Base-by-base conservation (phyloP, 2,329 filamentous ascomycete genomes). In the Zymoseptoria ardabiliae region DNA sequence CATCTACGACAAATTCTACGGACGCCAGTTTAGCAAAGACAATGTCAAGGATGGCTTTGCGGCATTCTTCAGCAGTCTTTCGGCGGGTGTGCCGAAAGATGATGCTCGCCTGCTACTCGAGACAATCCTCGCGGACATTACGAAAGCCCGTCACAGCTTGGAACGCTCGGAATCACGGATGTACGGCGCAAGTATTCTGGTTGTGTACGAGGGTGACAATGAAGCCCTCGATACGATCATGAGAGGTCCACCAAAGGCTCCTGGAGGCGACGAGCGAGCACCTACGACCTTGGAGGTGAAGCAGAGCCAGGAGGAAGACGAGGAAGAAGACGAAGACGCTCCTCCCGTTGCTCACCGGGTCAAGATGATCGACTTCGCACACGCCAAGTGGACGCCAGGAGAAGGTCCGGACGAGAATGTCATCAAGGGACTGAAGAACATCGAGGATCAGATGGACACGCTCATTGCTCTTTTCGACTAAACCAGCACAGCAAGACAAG, bases 331-430 rank as follows among this genome's bases (percentile, higher is more conserved):
- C 55, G 74, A 79, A 58, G 73, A 71, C 76, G 61, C 70, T 73
- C 60, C 58, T 10, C 88, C 88, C 0, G 86, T 86, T 67, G 83
- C 96, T 50, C 90, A 88, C 69, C 82, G 85, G 11, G 80, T 97
- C 54, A 94, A 93, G 71, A 81, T 99, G 63, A 99, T 99, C 67
- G 94, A 99, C 73, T 99, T 99, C 80, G 94, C 94, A 1, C 94
- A 99, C 74, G 94, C 94, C 10, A 77, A 80, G 54, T 97, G 88
- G 86, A 88, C 85, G 1, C 88, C 90, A 0, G 90, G 91, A 1
- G 76, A 88, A 68, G 93, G 93, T 0, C 87, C 89, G 0, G 94
- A 99, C 72, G 87, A 96, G 75, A 97, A 97, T 70, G 86, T 97
- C 28, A 86, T 97, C 67, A 81, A 85, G 59, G 81, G 88, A 58